These are phyloP conservation scores for Cicer arietinum DNA, from an alignment of 306 rosid genomes.

Conservation along the genomic window DNA sequence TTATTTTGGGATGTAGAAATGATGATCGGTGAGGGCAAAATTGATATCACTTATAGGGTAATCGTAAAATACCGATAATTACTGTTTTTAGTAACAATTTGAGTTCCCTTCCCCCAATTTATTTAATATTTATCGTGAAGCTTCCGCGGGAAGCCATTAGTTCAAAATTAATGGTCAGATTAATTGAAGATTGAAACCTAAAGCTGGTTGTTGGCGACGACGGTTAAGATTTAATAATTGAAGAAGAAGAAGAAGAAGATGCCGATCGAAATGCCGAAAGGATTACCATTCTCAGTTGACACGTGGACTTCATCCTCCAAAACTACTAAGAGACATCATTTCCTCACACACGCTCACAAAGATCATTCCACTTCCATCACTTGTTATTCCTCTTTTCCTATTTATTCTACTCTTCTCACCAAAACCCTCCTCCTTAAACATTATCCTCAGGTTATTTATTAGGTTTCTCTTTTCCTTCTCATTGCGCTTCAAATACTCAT, in stretches of 20 bases:
- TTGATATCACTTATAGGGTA: no score
- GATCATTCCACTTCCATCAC: slow-evolving; percentile 70
- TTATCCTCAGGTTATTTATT: slow-evolving; percentile 50
- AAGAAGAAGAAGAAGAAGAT: slow-evolving; percentile 38
- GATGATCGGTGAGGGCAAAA: no score
- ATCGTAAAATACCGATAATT: no score
- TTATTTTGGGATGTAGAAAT: no score
- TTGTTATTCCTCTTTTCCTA: slow-evolving; percentile 62
- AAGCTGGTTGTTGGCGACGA: no score
- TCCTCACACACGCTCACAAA: slow-evolving; percentile 83
- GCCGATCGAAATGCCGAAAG: slow-evolving; percentile 84
- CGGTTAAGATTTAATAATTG: not conserved
- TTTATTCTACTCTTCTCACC: slow-evolving; percentile 68
- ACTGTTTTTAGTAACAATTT: no score
- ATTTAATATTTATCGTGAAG: not conserved
- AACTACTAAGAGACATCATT: slow-evolving; percentile 65
- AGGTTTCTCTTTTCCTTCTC: not conserved
- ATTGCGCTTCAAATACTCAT: not conserved
- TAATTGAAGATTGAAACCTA: not conserved
- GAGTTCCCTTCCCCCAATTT: no score
- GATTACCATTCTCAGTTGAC: slow-evolving; percentile 85
- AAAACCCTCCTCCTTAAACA: slow-evolving; percentile 63
- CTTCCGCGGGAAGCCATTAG: slow-evolving; percentile 37
- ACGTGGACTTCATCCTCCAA: slow-evolving; percentile 67
- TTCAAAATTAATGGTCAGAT: no score